A percentile compares a stretch with the other conserved stretches of the same genome.
Evolutionary conservation across 2,329 filamentous ascomycete species (phyloP).

Genomic region (Phialemonium atrogriseum): DNA sequence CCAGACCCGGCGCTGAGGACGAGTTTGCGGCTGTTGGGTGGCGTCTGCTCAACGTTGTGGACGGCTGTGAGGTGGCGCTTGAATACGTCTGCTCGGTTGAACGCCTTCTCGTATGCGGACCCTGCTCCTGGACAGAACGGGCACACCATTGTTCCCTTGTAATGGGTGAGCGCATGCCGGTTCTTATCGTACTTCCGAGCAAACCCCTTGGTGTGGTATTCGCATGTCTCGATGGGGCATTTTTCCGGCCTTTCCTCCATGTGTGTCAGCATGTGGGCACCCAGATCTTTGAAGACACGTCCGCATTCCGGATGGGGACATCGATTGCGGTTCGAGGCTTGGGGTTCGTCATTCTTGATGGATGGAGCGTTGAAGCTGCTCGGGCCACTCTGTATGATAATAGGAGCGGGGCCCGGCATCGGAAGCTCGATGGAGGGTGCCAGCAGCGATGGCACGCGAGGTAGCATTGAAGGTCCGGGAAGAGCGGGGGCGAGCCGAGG

Average conservation of each 20-base stretch:
- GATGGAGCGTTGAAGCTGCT: slow-evolving; percentile 10
- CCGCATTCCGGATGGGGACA: slow-evolving; percentile 52
- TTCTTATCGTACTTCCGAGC: slow-evolving; percentile 98
- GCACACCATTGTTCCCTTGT: slow-evolving; percentile 97
- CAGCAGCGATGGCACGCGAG: slow-evolving; percentile 11
- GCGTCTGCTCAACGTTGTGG: slow-evolving; percentile 88
- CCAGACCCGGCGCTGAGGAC: slow-evolving; percentile 24
- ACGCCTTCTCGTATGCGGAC: slow-evolving; percentile 84
- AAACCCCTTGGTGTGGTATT: slow-evolving; percentile 91
- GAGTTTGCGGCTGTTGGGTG: slow-evolving; percentile 79
- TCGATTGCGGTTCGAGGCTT: slow-evolving; percentile 21
- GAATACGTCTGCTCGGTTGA: slow-evolving; percentile 95
- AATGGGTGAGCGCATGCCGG: slow-evolving; percentile 89
- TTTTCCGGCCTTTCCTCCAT: slow-evolving; percentile 91
- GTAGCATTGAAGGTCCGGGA: slow-evolving; percentile 8
- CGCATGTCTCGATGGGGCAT: slow-evolving; percentile 87
- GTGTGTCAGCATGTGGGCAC: slow-evolving; percentile 95
- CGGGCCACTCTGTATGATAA: slow-evolving; percentile 12
- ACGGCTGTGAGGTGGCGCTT: slow-evolving; percentile 91
- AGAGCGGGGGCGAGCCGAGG: slow-evolving; percentile 20
- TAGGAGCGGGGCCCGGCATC: slow-evolving; percentile 9
- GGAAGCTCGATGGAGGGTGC: slow-evolving; percentile 13
- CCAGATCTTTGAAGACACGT: slow-evolving; percentile 53
- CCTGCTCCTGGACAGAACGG: slow-evolving; percentile 89
- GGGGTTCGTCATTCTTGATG: slow-evolving; percentile 12